Conservation (phyloP, 1,284 basidiomycete species). For the Peniophora sp. region DNA sequence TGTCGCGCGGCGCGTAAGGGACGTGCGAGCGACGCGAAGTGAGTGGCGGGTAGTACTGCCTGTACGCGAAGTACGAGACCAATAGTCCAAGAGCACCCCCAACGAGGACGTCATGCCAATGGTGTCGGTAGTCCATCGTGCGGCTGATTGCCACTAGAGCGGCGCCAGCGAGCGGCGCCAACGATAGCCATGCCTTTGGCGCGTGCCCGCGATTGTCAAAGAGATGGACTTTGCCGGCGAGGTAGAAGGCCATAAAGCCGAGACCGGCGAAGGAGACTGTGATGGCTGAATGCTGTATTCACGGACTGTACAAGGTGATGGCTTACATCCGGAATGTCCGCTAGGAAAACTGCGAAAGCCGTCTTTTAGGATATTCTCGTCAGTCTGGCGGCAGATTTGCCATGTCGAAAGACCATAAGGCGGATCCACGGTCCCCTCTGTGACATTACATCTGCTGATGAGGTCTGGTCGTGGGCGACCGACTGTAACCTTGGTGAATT, state of each 20-base stretch:
- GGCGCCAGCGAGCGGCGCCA: conserved; percentile 74
- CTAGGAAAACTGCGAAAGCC: conserved; percentile 94
- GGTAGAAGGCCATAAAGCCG: conserved; percentile 83
- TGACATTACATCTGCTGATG: conserved; percentile 78
- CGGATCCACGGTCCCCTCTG: conserved; percentile 56
- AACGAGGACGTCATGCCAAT: conserved; percentile 47
- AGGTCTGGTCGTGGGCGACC: conserved; percentile 86
- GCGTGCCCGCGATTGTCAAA: conserved; percentile 80
- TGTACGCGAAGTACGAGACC: conserved; percentile 42
- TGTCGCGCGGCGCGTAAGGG: conserved; percentile 34
- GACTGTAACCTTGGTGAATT: conserved; percentile 81
- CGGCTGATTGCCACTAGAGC: conserved; percentile 84
- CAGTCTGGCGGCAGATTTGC: conserved; percentile 72
- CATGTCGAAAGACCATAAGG: conserved; percentile 68
- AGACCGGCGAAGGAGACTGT: conserved; percentile 88
- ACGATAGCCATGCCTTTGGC: conserved; percentile 77
- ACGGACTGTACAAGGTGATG: neutral
- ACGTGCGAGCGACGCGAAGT: conserved; percentile 28
- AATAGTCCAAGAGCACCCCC: conserved; percentile 43
- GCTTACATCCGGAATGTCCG: conserved; percentile 80
- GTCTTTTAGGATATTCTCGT: conserved; percentile 57
- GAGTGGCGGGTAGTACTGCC: conserved; percentile 33
- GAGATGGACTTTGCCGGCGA: conserved; percentile 87
- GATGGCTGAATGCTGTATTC: conserved; percentile 5
- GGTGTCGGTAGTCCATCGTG: conserved; percentile 81